These are phyloP conservation scores for Cladophialophora bantiana DNA, from an alignment of 2,329 filamentous ascomycete species.

Conservation along the genomic window DNA sequence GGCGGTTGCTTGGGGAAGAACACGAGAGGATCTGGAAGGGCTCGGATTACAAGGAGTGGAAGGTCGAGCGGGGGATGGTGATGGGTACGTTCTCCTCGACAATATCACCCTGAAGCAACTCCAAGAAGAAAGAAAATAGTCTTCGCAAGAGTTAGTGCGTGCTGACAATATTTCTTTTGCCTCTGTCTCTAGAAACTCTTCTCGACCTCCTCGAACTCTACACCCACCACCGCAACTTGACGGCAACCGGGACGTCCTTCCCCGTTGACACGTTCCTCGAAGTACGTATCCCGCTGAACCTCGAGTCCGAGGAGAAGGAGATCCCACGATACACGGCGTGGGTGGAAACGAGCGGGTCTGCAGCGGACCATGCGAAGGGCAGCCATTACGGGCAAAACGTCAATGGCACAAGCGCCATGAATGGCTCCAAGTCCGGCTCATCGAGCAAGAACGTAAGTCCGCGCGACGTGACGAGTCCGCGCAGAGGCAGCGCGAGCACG, in stretches of 20 bases:
- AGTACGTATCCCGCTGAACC: conserved; percentile 85
- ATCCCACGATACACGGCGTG: conserved; percentile 69
- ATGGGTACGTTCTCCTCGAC: conserved; percentile 50
- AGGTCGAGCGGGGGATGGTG: conserved; percentile 55
- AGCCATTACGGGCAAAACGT: not conserved
- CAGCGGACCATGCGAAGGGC: not conserved
- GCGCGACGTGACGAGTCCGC: conserved; percentile 32
- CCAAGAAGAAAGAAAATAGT: not conserved
- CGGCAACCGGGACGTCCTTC: conserved; percentile 75
- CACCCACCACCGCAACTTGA: conserved; percentile 78
- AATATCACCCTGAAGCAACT: conserved; percentile 1
- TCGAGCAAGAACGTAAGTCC: conserved; percentile 36
- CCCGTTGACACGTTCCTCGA: conserved; percentile 81
- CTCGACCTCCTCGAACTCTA: conserved; percentile 92
- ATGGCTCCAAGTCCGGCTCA: conserved; percentile 15
- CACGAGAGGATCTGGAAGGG: conserved; percentile 58
- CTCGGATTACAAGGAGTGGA: conserved; percentile 59
- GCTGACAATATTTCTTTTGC: not conserved
- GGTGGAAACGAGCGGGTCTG: conserved; percentile 43
- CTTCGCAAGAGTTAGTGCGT: not conserved
- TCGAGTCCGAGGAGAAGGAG: conserved; percentile 71
- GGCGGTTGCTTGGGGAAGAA: conserved; percentile 66
- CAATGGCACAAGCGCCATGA: conserved; percentile 1
- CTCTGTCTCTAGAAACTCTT: conserved; percentile 70
- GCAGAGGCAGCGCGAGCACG: conserved; percentile 16